These are phyloP conservation scores for Fragaria ananassa DNA, from an alignment of 306 rosid species.

Conservation along the genomic window DNA sequence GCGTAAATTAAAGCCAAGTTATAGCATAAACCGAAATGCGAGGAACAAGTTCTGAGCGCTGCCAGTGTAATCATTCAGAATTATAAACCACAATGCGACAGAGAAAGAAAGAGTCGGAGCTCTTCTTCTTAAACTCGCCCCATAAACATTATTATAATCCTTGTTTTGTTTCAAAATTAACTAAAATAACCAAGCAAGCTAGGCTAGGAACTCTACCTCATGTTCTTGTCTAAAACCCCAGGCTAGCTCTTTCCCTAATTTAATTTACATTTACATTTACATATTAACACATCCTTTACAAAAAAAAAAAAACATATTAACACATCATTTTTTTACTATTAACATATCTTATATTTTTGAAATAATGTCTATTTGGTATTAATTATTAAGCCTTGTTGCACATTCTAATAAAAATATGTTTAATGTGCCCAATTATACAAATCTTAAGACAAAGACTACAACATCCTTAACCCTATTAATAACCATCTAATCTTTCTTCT, in stretches of 20 bases:
- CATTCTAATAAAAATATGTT: too few species aligned
- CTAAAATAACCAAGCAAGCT: background rate
- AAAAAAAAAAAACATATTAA: too few species aligned
- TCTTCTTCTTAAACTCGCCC: background rate
- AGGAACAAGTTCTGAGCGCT: constrained; percentile 87
- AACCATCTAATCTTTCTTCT: too few species aligned
- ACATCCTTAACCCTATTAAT: too few species aligned
- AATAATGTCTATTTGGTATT: too few species aligned
- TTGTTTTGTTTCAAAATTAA: background rate
- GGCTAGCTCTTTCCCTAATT: background rate
- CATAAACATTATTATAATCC: background rate
- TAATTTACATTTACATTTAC: too few species aligned
- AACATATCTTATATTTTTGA: too few species aligned
- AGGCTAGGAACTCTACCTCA: background rate
- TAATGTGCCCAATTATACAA: too few species aligned
- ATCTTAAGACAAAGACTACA: too few species aligned
- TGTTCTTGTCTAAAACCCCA: background rate
- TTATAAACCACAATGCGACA: constrained; percentile 39
- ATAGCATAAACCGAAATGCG: constrained; percentile 37
- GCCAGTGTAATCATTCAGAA: constrained; percentile 80
- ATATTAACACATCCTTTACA: too few species aligned
- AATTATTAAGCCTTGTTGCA: too few species aligned
- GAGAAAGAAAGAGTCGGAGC: background rate
- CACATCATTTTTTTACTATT: too few species aligned
- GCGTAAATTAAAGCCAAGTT: constrained; percentile 6